These are phyloP conservation scores for Aspergillus texensis DNA, from an alignment of 2,329 filamentous ascomycete species.

Conservation along the genomic window DNA sequence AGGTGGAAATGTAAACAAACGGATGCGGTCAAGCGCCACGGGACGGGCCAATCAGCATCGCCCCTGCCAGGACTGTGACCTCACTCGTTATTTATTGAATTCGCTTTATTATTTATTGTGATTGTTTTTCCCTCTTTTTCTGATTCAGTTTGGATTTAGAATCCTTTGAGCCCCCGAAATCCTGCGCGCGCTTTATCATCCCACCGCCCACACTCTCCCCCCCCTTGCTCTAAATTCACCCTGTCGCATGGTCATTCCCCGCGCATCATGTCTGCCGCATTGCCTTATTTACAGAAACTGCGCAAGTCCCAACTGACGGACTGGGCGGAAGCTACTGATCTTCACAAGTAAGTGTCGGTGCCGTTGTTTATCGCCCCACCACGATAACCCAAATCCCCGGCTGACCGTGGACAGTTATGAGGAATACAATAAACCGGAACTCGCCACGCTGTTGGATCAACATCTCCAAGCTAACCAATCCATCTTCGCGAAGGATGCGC, in stretches of 20 bases:
- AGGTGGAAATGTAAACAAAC: conserved; percentile 26
- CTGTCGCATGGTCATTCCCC: conserved; percentile 50
- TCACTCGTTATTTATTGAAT: neutral
- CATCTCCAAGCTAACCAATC: conserved; percentile 71
- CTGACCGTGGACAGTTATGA: conserved; percentile 59
- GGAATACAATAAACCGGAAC: conserved; percentile 73
- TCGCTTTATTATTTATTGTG: neutral
- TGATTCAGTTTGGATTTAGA: conserved; percentile 1
- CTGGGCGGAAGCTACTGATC: conserved; percentile 70
- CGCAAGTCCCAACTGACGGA: conserved; percentile 79
- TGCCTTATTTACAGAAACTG: conserved; percentile 77
- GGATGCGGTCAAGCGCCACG: conserved; percentile 20
- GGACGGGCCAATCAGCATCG: neutral
- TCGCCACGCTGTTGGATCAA: conserved; percentile 74
- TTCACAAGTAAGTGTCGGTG: conserved; percentile 67
- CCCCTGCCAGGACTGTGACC: neutral
- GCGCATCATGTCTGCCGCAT: conserved; percentile 62
- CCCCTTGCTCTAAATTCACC: neutral
- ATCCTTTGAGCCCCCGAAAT: neutral
- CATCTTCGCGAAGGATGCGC: conserved; percentile 64
- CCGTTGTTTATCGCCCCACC: conserved; percentile 5
- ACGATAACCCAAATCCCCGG: neutral
- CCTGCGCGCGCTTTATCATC: neutral
- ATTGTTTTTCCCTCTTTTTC: neutral
- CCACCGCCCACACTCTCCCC: conserved; percentile 5